These are phyloP conservation scores for Entamoeba invadens DNA, from an alignment of 208 protist genomes.

Conservation along the genomic window DNA sequence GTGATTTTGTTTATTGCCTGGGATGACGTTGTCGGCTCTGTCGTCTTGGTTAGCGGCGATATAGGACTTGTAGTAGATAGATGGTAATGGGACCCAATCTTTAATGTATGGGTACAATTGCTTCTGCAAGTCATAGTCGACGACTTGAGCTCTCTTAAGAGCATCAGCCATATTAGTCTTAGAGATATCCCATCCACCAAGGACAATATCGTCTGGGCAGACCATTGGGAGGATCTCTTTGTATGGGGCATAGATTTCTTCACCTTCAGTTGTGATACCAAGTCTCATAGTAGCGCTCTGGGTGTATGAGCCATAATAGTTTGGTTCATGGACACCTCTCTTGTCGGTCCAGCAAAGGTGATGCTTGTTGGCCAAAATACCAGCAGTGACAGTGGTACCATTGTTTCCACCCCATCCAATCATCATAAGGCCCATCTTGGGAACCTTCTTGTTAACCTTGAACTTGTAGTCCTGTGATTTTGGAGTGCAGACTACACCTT, in stretches of 20 bases:
- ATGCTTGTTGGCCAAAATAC: conserved; percentile 74
- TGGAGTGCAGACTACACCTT: not conserved
- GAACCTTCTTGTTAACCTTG: not conserved
- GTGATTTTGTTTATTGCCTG: conserved; percentile 64
- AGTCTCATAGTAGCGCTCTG: conserved; percentile 79
- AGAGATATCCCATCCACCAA: conserved; percentile 92
- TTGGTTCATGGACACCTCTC: conserved; percentile 61
- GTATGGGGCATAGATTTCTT: conserved; percentile 72
- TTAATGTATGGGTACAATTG: conserved; percentile 61
- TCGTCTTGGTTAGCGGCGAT: conserved; percentile 87
- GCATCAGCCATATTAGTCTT: conserved; percentile 67
- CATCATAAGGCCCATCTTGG: conserved; percentile 58
- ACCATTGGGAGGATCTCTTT: conserved; percentile 75
- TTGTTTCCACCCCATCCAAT: conserved; percentile 94
- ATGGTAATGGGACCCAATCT: conserved; percentile 67
- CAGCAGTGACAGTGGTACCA: conserved; percentile 84
- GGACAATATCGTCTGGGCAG: conserved; percentile 77
- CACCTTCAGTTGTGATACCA: conserved; percentile 53
- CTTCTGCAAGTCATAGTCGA: conserved; percentile 71
- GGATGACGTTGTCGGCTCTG: conserved; percentile 80
- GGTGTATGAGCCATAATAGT: conserved; percentile 87
- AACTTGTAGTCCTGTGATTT: not conserved
- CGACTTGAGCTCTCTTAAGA: conserved; percentile 74
- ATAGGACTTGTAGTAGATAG: conserved; percentile 83
- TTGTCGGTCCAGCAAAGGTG: conserved; percentile 73